Evolutionary conservation across 257 asterid genomes (phyloP).

Genomic region (Penstemon barbatus): DNA sequence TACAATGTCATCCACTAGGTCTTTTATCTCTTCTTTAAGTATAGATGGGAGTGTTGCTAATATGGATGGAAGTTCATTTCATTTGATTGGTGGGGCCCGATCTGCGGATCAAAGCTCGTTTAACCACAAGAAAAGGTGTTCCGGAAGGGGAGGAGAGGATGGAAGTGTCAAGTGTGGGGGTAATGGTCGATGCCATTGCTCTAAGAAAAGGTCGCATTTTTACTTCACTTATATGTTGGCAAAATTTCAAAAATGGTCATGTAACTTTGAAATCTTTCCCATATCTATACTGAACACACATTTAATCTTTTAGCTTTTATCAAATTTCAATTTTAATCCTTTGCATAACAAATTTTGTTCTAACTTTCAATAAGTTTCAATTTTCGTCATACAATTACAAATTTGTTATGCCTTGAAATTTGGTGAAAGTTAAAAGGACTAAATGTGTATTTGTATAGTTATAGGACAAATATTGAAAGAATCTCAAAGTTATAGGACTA

Average conservation of each 20-base stretch:
- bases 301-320: no score
- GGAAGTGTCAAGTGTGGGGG: constrained; percentile 92
- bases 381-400: no score
- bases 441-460: no score
- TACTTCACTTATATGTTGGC: neutral
- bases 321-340: neutral
- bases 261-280: no score
- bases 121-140: constrained; percentile 76
- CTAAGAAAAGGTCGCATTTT: constrained; percentile 73
- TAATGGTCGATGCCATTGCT: constrained; percentile 81
- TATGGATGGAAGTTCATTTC: constrained; percentile 61
- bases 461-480: no score
- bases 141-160: constrained; percentile 66
- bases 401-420: no score
- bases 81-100: constrained; percentile 60
- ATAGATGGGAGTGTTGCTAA: constrained; percentile 84
- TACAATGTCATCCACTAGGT: constrained; percentile 72
- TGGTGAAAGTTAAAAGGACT: no score
- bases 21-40: constrained; percentile 85
- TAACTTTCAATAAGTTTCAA: no score
- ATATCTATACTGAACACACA: no score
- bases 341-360: neutral
- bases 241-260: no score
- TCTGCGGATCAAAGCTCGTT: constrained; percentile 76
- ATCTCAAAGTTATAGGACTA: no score